phyloP scores from a whole-genome alignment of 352 stramenopile species.

The Phytophthora aleatoria region DNA sequence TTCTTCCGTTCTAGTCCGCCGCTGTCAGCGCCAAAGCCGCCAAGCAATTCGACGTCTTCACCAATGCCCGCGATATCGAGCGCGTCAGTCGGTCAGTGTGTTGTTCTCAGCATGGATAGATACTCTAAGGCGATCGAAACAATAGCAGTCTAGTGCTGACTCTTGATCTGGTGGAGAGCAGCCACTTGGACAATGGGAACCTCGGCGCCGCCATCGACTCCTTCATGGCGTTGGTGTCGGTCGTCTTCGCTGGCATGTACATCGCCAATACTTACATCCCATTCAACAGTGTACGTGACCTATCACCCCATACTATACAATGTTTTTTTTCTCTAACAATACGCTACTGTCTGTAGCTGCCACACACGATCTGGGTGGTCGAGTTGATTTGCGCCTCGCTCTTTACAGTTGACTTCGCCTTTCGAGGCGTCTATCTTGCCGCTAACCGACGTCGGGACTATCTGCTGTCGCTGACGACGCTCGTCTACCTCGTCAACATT shows the following conservation, averaged over 20 bases:
- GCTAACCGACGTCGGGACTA: slow-evolving; percentile 67
- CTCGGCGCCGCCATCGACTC: slow-evolving; percentile 72
- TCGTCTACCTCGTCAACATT: slow-evolving; percentile 69
- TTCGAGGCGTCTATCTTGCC: slow-evolving; percentile 72
- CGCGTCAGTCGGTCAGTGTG: slow-evolving; percentile 40
- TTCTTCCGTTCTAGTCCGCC: slow-evolving; percentile 6
- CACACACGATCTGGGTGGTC: slow-evolving; percentile 64
- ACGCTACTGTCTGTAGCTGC: slow-evolving; percentile 45
- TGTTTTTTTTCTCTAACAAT: neutral
- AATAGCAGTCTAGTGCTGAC: neutral
- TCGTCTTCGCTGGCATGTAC: slow-evolving; percentile 72
- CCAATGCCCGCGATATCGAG: slow-evolving; percentile 39
- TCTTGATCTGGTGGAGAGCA: slow-evolving; percentile 23
- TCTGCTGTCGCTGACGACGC: slow-evolving; percentile 57
- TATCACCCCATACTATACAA: neutral
- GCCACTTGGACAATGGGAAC: slow-evolving; percentile 80
- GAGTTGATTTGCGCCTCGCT: slow-evolving; percentile 70
- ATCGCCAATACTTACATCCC: slow-evolving; percentile 83
- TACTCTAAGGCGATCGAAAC: neutral
- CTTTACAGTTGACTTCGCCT: slow-evolving; percentile 73
- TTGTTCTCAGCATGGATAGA: neutral
- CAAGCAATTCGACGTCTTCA: slow-evolving; percentile 20
- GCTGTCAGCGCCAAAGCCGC: slow-evolving; percentile 21
- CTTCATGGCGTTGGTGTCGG: slow-evolving; percentile 55
- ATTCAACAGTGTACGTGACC: slow-evolving; percentile 44